Evolutionary conservation across 2,329 filamentous ascomycete genomes (phyloP), one percentile per base, ranked within the genome.

Genomic region (Arthroderma sp.): DNA sequence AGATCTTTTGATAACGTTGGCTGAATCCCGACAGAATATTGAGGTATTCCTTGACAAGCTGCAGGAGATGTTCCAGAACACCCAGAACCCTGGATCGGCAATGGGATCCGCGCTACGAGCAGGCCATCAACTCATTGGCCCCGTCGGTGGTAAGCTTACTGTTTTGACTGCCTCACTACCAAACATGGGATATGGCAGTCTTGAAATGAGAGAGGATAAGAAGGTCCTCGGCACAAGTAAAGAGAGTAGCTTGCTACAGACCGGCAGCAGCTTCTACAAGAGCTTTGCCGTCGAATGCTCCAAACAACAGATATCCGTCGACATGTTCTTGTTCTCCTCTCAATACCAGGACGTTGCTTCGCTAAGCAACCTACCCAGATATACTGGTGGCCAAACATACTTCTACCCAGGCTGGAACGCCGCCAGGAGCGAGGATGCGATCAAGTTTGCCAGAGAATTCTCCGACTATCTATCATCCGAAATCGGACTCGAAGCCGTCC

Each of bases 401-500:
- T 97, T 96, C 77, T 98, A 98, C 69, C 93, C 93, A 13, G 91
- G 88, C 23, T 98, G 93, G 91, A 95, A 95, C 66, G 93, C 91
- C 17, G 91, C 89, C 28, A 82, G 93, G 61, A 86, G 84, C 23
- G 93, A 98, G 69, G 93, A 98, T 70, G 93, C 93, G 13, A 91
- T 97, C 74, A 98, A 97, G 73, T 97, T 97, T 68, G 93, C 91
- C 2, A 87, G 87, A 15, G 93, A 98, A 70, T 95, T 98, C 69
- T 95, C 90, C 66, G 91, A 97, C 68, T 95, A 93, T 68, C 77
- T 98, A n/a, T 96, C 91, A 8, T 85, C 91, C 0, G 93, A 98
- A 72, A 96, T 98, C 68, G 93, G 91, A 0, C 76, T 98, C 37
- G 93, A 98, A 73, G 93, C 93, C 44, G 93, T 98, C 38, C 84